Evolutionary conservation across 148 eudicot species (phyloP).

Genomic region (Talinum fruticosum): DNA sequence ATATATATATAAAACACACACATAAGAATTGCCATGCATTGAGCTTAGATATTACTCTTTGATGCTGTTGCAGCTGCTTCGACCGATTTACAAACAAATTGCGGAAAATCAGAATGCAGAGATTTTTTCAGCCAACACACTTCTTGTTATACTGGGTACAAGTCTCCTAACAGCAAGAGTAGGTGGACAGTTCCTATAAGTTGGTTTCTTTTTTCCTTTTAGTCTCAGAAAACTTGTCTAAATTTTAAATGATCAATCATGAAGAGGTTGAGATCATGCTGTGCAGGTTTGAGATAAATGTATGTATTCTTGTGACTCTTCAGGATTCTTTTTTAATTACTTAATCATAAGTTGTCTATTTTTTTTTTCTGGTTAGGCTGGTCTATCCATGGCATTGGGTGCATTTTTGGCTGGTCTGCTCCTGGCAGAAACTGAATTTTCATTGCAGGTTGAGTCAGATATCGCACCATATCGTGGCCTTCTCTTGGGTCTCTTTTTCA

Average conservation of each 20-base stretch:
- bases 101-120: constrained; percentile 97
- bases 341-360: not conserved
- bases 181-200: constrained; percentile 17
- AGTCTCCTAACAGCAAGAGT: constrained; percentile 99
- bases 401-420: constrained; percentile 99
- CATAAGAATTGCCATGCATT: not conserved
- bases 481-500: constrained; percentile 93
- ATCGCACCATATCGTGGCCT: constrained; percentile 99
- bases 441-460: constrained; percentile 98
- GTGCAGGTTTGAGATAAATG: not conserved
- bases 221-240: not conserved
- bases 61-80: constrained; percentile 68
- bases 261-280: not conserved
- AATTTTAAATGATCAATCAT: not conserved
- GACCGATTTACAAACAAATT: constrained; percentile 94
- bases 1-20: no score
- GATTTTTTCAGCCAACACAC: constrained; percentile 95
- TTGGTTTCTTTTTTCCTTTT: not conserved
- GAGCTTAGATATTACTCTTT: constrained; percentile 19
- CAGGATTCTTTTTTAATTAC: not conserved
- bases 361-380: constrained; percentile 64
- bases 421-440: constrained; percentile 97
- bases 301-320: not conserved
- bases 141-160: constrained; percentile 91
- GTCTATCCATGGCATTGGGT: constrained; percentile 97